Evolutionary conservation across 1,284 basidiomycete genomes (phyloP).

Genomic region (Peniophora sp.): DNA sequence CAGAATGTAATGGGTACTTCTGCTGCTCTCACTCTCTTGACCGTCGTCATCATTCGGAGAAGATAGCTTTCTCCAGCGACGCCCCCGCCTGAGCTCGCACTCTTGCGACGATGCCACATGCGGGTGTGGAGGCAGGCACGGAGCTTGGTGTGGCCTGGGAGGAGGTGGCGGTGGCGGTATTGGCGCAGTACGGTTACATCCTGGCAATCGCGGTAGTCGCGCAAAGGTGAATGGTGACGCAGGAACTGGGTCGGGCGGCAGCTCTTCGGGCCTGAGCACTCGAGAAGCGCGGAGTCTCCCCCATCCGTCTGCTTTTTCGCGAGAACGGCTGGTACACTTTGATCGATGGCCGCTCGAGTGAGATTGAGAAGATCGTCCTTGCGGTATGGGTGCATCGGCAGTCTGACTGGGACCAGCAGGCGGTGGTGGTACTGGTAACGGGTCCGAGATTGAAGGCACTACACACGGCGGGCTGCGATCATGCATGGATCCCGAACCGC

Average conservation of each 20-base stretch:
- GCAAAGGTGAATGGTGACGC: background rate
- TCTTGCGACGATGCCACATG: too few species aligned
- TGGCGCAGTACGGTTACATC: background rate
- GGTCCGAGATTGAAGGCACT: background rate
- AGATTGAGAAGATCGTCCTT: background rate
- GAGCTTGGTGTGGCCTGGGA: too few species aligned
- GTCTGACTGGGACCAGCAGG: background rate
- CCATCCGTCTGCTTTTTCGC: background rate
- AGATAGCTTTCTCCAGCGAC: background rate
- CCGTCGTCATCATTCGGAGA: slow-evolving; percentile 12
- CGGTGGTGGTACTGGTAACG: background rate
- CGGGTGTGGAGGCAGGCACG: too few species aligned
- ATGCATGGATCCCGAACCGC: too few species aligned
- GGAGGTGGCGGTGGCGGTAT: too few species aligned
- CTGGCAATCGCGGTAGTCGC: background rate
- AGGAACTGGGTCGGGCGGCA: background rate
- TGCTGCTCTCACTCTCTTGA: slow-evolving; percentile 30
- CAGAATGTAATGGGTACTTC: slow-evolving; percentile 65
- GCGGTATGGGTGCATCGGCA: background rate
- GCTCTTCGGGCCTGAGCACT: background rate
- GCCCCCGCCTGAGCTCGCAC: background rate
- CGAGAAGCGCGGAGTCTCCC: background rate
- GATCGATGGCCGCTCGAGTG: background rate
- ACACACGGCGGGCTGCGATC: too few species aligned
- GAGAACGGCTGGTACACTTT: background rate